Percentiles rank a stretch among this genome's conserved stretches.
Evolutionary conservation across 1,284 basidiomycete genomes (phyloP).

Genomic region (Leccinum fuscescens): DNA sequence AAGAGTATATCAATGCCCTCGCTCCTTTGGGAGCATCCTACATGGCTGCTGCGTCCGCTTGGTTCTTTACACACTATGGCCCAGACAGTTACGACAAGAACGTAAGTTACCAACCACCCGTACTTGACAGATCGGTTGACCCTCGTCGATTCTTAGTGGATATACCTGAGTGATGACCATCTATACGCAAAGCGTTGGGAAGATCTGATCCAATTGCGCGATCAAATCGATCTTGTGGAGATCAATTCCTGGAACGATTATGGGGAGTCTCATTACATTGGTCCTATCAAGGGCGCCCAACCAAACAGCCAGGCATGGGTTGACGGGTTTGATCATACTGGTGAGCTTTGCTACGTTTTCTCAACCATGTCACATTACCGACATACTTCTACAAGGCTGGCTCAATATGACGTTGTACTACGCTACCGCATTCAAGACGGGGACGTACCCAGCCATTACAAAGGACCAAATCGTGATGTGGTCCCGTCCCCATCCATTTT

Average conservation of each 20-base stretch:
- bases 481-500: slow-evolving; percentile 68
- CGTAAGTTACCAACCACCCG: slow-evolving; percentile 40
- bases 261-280: slow-evolving; percentile 63
- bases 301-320: slow-evolving; percentile 67
- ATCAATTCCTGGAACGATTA: slow-evolving; percentile 64
- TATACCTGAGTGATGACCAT: slow-evolving; percentile 69
- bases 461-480: slow-evolving; percentile 71
- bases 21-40: slow-evolving; percentile 29
- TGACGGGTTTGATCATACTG: slow-evolving; percentile 61
- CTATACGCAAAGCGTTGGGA: slow-evolving; percentile 78
- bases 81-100: slow-evolving; percentile 76
- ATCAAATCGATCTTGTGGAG: slow-evolving; percentile 59
- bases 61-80: slow-evolving; percentile 80
- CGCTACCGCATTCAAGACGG: slow-evolving; percentile 74
- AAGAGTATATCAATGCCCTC: slow-evolving; percentile 43
- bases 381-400: slow-evolving; percentile 44
- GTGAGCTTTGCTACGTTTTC: slow-evolving; percentile 32
- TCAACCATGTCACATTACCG: neutral
- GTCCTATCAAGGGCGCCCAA: slow-evolving; percentile 65
- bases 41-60: slow-evolving; percentile 56
- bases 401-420: slow-evolving; percentile 69
- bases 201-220: slow-evolving; percentile 57
- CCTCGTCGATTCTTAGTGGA: slow-evolving; percentile 40
- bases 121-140: slow-evolving; percentile 6
- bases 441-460: slow-evolving; percentile 58